Conservation (phyloP, 2,329 filamentous ascomycete species). For the Alternaria angustiovoidea region DNA sequence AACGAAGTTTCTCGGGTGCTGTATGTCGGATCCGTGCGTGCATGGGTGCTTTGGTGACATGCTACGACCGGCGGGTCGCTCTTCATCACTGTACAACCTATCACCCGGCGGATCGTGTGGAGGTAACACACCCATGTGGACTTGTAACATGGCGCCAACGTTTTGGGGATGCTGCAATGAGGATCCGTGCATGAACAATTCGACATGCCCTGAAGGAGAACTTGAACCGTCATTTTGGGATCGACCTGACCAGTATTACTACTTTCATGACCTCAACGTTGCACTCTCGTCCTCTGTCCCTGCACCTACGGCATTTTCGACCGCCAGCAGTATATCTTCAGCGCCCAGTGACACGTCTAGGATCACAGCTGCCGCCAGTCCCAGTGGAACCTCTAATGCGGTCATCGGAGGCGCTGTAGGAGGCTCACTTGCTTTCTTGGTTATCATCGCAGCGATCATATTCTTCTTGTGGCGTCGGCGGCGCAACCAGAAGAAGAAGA, state of each 20-base stretch:
- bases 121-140: conserved; percentile 41
- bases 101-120: conserved; percentile 42
- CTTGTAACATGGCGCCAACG: conserved; percentile 36
- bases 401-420: background rate
- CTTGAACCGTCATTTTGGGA: conserved; percentile 31
- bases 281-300: background rate
- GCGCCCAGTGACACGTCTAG: background rate
- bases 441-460: background rate
- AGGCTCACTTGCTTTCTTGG: background rate
- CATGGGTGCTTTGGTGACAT: conserved; percentile 42
- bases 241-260: conserved; percentile 22
- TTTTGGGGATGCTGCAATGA: conserved; percentile 50
- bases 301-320: background rate
- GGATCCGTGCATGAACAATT: conserved; percentile 43
- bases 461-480: background rate
- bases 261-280: conserved; percentile 20
- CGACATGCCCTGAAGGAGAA: conserved; percentile 34
- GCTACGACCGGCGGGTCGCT: conserved; percentile 42
- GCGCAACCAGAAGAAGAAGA: background rate
- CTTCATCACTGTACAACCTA: conserved; percentile 33
- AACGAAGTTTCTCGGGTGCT: conserved; percentile 50
- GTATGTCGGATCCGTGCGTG: conserved; percentile 44
- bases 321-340: background rate
- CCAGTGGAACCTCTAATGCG: background rate
- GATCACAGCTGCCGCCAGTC: background rate